Evolutionary conservation across 2,329 filamentous ascomycete genomes (phyloP).

Genomic region (Endocalyx cinctus): DNA sequence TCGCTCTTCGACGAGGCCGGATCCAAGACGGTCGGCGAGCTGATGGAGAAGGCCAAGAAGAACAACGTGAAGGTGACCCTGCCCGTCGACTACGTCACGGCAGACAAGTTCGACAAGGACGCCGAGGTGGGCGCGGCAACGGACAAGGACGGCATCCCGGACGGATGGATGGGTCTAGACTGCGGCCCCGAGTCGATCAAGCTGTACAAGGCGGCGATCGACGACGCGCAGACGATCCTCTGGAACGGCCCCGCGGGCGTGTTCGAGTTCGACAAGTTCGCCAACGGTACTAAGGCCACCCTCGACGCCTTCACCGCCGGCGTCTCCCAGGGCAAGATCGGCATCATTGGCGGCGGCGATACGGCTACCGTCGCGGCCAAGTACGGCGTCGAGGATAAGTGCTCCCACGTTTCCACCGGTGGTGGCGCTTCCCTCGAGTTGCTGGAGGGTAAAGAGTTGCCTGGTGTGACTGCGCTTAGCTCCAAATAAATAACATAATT

Average conservation of each 20-base stretch:
- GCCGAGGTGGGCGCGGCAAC: slow-evolving; percentile 77
- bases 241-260: slow-evolving; percentile 98
- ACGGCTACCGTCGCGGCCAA: slow-evolving; percentile 97
- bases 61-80: slow-evolving; percentile 94
- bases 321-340: slow-evolving; percentile 80
- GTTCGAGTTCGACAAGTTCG: slow-evolving; percentile 95
- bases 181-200: slow-evolving; percentile 84
- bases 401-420: slow-evolving; percentile 96
- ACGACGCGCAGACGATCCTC: slow-evolving; percentile 88
- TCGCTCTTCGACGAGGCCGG: slow-evolving; percentile 92
- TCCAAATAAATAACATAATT: slow-evolving; percentile 52
- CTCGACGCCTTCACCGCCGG: slow-evolving; percentile 84
- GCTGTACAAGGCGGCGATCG: slow-evolving; percentile 83
- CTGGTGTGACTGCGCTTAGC: slow-evolving; percentile 88
- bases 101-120: slow-evolving; percentile 87
- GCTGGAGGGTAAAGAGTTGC: slow-evolving; percentile 95
- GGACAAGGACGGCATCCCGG: slow-evolving; percentile 84
- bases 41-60: slow-evolving; percentile 94
- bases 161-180: slow-evolving; percentile 98
- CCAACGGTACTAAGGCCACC: slow-evolving; percentile 84
- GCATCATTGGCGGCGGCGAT: slow-evolving; percentile 98
- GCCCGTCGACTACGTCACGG: slow-evolving; percentile 91
- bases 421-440: slow-evolving; percentile 94
- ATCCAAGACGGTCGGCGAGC: slow-evolving; percentile 80
- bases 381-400: slow-evolving; percentile 92